These are phyloP conservation scores for Coniferiporia weirii DNA, from an alignment of 1,284 basidiomycete genomes.

Conservation along the genomic window DNA sequence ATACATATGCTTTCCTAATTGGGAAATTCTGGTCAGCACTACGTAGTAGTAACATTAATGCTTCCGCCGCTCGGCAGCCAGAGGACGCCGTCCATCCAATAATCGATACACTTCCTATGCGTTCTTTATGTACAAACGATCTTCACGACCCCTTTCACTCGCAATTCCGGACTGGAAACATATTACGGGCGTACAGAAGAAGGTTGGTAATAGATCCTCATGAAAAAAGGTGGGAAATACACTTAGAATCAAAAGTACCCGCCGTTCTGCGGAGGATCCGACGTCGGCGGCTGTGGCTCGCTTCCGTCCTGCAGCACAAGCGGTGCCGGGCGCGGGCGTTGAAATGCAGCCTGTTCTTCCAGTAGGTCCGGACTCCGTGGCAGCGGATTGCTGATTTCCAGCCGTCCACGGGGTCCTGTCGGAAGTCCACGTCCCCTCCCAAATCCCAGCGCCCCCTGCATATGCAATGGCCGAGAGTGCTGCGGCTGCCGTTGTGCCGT, in stretches of 20 bases:
- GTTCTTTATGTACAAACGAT: too few relatives aligned
- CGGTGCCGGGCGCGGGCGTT: conserved; percentile 42
- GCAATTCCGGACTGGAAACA: too few relatives aligned
- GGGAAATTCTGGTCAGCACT: too few relatives aligned
- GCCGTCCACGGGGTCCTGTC: conserved; percentile 21
- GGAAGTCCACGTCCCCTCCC: conserved; percentile 12
- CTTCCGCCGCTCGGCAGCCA: too few relatives aligned
- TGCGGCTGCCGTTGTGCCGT: neutral
- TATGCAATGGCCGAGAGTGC: neutral
- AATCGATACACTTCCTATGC: conserved; percentile 7
- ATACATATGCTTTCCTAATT: too few relatives aligned
- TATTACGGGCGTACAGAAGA: too few relatives aligned
- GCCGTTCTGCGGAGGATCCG: conserved; percentile 6
- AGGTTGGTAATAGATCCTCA: neutral
- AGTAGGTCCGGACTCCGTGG: conserved; percentile 25
- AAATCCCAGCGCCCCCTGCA: neutral
- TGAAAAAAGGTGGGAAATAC: conserved; percentile 14
- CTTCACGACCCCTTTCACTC: too few relatives aligned
- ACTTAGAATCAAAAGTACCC: conserved; percentile 20
- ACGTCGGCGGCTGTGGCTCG: conserved; percentile 2
- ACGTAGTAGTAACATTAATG: too few relatives aligned
- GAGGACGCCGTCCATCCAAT: conserved; percentile 13
- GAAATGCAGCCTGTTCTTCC: conserved; percentile 33
- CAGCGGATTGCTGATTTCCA: conserved; percentile 31
- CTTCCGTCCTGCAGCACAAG: conserved; percentile 19